These are phyloP conservation scores for Apiospora marii DNA, from an alignment of 2,329 filamentous ascomycete genomes.

Conservation along the genomic window DNA sequence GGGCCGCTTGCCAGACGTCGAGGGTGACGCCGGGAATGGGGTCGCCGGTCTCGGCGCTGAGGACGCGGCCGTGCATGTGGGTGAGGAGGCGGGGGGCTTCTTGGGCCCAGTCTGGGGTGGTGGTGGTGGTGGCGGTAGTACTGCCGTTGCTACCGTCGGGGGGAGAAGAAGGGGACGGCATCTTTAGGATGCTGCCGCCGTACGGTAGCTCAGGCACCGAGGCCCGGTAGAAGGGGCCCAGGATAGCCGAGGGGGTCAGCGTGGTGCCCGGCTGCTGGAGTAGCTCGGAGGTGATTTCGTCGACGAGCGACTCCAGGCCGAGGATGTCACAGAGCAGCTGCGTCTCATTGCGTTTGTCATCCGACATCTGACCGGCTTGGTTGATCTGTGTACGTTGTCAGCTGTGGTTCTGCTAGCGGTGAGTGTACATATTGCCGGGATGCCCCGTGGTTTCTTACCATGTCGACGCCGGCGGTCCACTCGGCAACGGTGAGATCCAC, in stretches of 20 bases:
- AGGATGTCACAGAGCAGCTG: slow-evolving; percentile 73
- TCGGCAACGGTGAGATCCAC: slow-evolving; percentile 82
- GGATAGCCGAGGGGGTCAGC: slow-evolving; percentile 78
- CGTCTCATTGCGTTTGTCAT: slow-evolving; percentile 70
- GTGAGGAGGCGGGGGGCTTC: slow-evolving; percentile 72
- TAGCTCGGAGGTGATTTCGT: slow-evolving; percentile 77
- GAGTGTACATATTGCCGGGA: background rate
- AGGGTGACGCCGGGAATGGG: slow-evolving; percentile 72
- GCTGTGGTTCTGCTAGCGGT: background rate
- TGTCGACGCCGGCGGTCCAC: slow-evolving; percentile 74
- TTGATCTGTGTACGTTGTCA: slow-evolving; percentile 59
- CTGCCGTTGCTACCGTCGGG: background rate
- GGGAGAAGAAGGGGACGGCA: slow-evolving; percentile 47
- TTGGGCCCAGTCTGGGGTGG: slow-evolving; percentile 40
- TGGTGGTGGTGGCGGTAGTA: background rate
- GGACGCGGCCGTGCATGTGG: slow-evolving; percentile 57
- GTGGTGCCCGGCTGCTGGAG: slow-evolving; percentile 50
- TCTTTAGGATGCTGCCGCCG: slow-evolving; percentile 70
- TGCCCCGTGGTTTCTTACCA: slow-evolving; percentile 46
- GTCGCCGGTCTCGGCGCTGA: slow-evolving; percentile 63
- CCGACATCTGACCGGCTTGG: slow-evolving; percentile 69
- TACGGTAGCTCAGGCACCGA: slow-evolving; percentile 75
- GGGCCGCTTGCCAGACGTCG: slow-evolving; percentile 82
- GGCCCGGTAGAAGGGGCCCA: slow-evolving; percentile 85
- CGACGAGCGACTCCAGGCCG: slow-evolving; percentile 79